These are phyloP conservation scores for Clonostachys solani DNA, from an alignment of 2,329 filamentous ascomycete genomes.

Conservation along the genomic window DNA sequence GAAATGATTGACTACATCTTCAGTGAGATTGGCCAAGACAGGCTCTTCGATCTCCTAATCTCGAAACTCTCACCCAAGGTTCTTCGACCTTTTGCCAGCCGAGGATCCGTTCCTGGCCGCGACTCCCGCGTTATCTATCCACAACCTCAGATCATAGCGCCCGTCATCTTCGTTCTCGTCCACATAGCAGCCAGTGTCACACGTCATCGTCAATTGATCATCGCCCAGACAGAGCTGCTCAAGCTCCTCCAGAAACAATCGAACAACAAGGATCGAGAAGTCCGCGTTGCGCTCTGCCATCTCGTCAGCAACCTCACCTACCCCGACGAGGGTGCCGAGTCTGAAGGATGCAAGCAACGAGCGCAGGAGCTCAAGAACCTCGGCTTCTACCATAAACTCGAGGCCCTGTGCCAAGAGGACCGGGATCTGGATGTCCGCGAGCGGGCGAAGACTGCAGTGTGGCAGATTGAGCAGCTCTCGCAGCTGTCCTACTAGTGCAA, in stretches of 20 bases:
- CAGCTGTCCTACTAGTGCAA: no score
- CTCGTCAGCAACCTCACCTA: slow-evolving; percentile 83
- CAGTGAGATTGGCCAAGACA: slow-evolving; percentile 67
- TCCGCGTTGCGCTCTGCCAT: slow-evolving; percentile 78
- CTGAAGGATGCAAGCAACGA: slow-evolving; percentile 57
- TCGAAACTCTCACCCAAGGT: slow-evolving; percentile 68
- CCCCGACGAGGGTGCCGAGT: slow-evolving; percentile 70
- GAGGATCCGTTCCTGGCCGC: slow-evolving; percentile 18
- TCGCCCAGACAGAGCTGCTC: slow-evolving; percentile 73
- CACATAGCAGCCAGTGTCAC: slow-evolving; percentile 83
- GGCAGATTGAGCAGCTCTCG: slow-evolving; percentile 55
- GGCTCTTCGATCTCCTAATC: slow-evolving; percentile 76
- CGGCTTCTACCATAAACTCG: slow-evolving; percentile 65
- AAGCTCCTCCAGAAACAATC: slow-evolving; percentile 70
- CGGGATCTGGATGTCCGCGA: slow-evolving; percentile 78
- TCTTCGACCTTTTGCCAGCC: slow-evolving; percentile 47
- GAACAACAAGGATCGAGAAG: slow-evolving; percentile 64
- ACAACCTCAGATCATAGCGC: slow-evolving; percentile 66
- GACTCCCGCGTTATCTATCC: slow-evolving; percentile 51
- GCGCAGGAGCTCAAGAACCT: slow-evolving; percentile 65
- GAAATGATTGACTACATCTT: slow-evolving; percentile 86
- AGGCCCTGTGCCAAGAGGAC: slow-evolving; percentile 60
- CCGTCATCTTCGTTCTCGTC: slow-evolving; percentile 77
- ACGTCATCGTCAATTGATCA: slow-evolving; percentile 71
- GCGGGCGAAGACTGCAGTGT: slow-evolving; percentile 73